Evolutionary conservation across 2,329 filamentous ascomycete species (phyloP).

Genomic region (Arthrobotrys pseudoclavata): DNA sequence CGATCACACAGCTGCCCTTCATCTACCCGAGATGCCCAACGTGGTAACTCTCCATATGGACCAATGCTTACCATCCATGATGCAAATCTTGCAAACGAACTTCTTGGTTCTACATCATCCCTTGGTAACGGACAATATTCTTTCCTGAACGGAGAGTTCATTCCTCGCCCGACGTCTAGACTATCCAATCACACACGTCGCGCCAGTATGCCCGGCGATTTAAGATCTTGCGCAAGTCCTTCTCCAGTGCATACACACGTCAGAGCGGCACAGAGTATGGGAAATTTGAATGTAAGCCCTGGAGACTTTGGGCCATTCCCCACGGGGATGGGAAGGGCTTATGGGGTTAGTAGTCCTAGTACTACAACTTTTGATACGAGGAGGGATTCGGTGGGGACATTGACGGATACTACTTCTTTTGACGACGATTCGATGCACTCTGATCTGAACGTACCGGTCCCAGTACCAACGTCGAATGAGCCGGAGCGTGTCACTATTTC

Average conservation of each 20-base stretch:
- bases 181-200: constrained; percentile 43
- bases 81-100: constrained; percentile 44
- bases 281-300: constrained; percentile 30
- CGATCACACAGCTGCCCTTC: constrained; percentile 49
- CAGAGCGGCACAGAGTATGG: constrained; percentile 46
- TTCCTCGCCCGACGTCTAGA: constrained; percentile 42
- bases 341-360: constrained; percentile 34
- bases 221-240: constrained; percentile 24
- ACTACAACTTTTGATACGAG: constrained; percentile 37
- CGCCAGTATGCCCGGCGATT: constrained; percentile 39
- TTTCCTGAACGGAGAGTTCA: constrained; percentile 44
- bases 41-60: constrained; percentile 50
- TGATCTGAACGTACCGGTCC: background rate
- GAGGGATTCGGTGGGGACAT: constrained; percentile 37
- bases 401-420: constrained; percentile 37
- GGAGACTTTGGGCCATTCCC: constrained; percentile 28
- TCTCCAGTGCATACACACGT: constrained; percentile 44
- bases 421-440: constrained; percentile 26
- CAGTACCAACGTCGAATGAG: constrained; percentile 7
- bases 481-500: background rate
- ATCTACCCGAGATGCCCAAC: constrained; percentile 38
- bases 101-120: constrained; percentile 46
- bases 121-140: constrained; percentile 50
- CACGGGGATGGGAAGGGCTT: constrained; percentile 25
- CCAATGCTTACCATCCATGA: constrained; percentile 56